These are phyloP conservation scores for Quercus lobata DNA, from an alignment of 331 rosid species.

Conservation along the genomic window DNA sequence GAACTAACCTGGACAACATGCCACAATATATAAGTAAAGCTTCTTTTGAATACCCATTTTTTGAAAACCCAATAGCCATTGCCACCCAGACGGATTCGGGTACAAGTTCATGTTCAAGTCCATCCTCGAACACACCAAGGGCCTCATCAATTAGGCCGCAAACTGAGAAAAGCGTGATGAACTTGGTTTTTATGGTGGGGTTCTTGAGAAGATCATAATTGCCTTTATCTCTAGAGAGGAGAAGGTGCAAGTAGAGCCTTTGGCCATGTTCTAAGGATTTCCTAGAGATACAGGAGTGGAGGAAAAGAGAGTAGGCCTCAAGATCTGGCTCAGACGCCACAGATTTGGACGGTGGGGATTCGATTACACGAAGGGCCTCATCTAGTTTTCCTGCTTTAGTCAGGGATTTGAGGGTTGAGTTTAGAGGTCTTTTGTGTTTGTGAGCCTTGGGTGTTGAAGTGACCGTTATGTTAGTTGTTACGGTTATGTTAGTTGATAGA, in stretches of 20 bases:
- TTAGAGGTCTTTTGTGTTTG: constrained; percentile 4
- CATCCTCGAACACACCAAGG: constrained; percentile 27
- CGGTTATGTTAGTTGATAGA: constrained; percentile 24
- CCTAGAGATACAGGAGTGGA: constrained; percentile 45
- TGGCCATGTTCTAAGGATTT: constrained; percentile 44
- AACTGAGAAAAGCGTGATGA: constrained; percentile 55
- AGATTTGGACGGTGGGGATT: constrained; percentile 37
- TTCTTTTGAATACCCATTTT: constrained; percentile 30
- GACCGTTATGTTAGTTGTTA: constrained; percentile 28
- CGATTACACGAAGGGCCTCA: constrained; percentile 44
- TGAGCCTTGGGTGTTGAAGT: constrained; percentile 10
- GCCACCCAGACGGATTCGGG: constrained; percentile 47
- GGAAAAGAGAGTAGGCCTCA: constrained; percentile 30
- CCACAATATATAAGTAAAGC: constrained; percentile 43
- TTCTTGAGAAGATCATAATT: constrained; percentile 13
- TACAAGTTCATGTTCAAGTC: background rate
- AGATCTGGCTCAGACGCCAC: constrained; percentile 17
- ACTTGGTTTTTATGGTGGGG: constrained; percentile 47
- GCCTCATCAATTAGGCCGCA: constrained; percentile 34
- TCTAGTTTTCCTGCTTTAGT: constrained; percentile 43
- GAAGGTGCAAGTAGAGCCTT: constrained; percentile 37
- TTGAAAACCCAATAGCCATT: constrained; percentile 44
- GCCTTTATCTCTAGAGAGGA: constrained; percentile 11
- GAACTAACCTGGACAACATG: constrained; percentile 28
- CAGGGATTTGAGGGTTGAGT: constrained; percentile 38